A percentile compares a stretch with the other conserved stretches of the same genome.
Evolutionary conservation across 192 early-diverging fungal species (phyloP).

Genomic region (Rhizoclosmatium sp.): DNA sequence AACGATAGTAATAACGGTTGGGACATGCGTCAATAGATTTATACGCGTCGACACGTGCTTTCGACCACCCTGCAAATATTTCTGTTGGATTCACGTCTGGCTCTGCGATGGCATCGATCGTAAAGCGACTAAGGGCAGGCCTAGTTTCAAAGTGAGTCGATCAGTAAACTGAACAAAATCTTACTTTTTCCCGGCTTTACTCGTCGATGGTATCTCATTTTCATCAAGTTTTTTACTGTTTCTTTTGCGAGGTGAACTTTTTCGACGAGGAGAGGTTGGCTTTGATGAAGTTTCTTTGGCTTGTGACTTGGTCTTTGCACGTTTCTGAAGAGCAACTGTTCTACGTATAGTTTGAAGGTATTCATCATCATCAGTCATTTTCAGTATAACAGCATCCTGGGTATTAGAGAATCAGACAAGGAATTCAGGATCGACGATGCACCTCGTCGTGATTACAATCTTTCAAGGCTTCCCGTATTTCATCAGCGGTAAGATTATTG

Average conservation of each 20-base stretch:
- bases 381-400: too few species aligned
- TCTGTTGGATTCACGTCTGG: conserved; percentile 75
- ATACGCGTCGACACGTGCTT: conserved; percentile 92
- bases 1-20: conserved; percentile 97
- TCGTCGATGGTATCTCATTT: neutral
- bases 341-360: conserved; percentile 65
- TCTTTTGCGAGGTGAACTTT: neutral
- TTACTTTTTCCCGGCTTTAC: neutral
- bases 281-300: too few species aligned
- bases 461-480: conserved; percentile 83
- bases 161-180: neutral
- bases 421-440: too few species aligned
- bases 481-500: conserved; percentile 79
- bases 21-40: conserved; percentile 93
- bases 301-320: too few species aligned
- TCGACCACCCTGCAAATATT: conserved; percentile 96
- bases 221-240: neutral
- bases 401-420: too few species aligned
- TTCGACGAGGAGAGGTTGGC: neutral
- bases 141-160: neutral
- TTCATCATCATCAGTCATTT: conserved; percentile 35
- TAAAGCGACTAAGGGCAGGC: conserved; percentile 9
- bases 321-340: neutral
- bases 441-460: conserved; percentile 84
- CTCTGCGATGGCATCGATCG: conserved; percentile 30